Base-by-base conservation (phyloP, 306 rosid genomes). In the Quercus ilex region DNA sequence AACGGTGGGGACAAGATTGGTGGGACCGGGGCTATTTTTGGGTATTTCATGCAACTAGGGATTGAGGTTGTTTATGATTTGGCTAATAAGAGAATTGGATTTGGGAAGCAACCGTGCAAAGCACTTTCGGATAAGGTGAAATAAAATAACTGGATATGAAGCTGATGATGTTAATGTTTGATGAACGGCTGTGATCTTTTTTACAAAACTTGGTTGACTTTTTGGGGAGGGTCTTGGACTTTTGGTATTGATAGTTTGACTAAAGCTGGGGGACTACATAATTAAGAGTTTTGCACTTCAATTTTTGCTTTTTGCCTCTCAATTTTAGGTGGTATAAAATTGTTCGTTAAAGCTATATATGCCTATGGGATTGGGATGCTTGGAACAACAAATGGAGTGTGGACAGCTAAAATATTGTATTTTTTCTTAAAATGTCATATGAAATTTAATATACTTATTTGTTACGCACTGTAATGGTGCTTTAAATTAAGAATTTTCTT, bases 11-110 rank as follows among this genome's bases (percentile, higher is more conserved):
- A 90, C 87, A 96, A 89, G 20, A 80, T 74, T 9, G 97, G 85
- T 76, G 97, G 99, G 73, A 94, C 97, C 5, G 91, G 92, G 55
- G 99, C 97, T 2, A 88, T 88, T 0, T 89, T 95, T 1, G 99
- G 99, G 49, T 92, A 92, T 80, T 95, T 89, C 18, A 97, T 91
- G 64, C 99, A 95, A 74, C 99, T 91, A 46, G 97, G 98, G 1
- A 90, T 95, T 75, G 98, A 95, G 76, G 97, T 95, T 25, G 89
- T 85, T 2, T 95, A 95, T 74, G 99, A 95, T 80, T 75, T 95
- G 77, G 93, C 85, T 76, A 89, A 89, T n/a, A 85, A 73, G 62
- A 90, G 91, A 82, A 87, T 95, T 71, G 99, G 99, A 0, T 95
- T 95, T 58, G 99, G 98, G 0, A 84, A 60, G 69, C 86, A 92